phyloP scores from a whole-genome alignment of 345 rosid species.

The Eucalyptus regnans region DNA sequence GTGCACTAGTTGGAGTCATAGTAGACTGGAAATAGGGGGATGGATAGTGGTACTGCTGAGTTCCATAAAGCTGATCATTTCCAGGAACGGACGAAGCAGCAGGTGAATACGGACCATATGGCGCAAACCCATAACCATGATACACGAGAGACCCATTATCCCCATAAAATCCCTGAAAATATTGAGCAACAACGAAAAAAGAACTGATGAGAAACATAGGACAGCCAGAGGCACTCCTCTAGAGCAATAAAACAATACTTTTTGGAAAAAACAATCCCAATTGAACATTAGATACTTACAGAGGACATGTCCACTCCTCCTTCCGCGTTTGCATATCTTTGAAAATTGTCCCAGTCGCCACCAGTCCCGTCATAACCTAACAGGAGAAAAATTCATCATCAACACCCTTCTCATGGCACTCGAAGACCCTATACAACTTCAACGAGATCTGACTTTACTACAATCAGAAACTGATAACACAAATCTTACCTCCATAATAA shows the following conservation, averaged over 20 bases:
- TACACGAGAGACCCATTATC: slow-evolving; percentile 74
- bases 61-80: slow-evolving; percentile 73
- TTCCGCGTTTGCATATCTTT: slow-evolving; percentile 41
- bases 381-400: not conserved
- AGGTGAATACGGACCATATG: slow-evolving; percentile 79
- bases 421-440: not conserved
- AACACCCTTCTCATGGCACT: not conserved
- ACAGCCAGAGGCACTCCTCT: not conserved
- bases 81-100: slow-evolving; percentile 80
- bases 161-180: slow-evolving; percentile 58
- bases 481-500: slow-evolving; percentile 22
- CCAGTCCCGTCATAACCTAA: slow-evolving; percentile 47
- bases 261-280: not conserved
- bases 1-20: slow-evolving; percentile 29
- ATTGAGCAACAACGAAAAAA: not conserved
- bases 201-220: not conserved
- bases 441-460: not conserved
- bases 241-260: not conserved
- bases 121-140: slow-evolving; percentile 56
- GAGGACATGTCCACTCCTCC: slow-evolving; percentile 53
- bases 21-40: slow-evolving; percentile 45
- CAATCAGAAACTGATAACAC: not conserved
- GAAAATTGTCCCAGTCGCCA: slow-evolving; percentile 64
- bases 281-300: slow-evolving; percentile 18
- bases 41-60: slow-evolving; percentile 93